Conservation (phyloP, 2,329 filamentous ascomycete species). For the Ploettnerulaceae sp. region DNA sequence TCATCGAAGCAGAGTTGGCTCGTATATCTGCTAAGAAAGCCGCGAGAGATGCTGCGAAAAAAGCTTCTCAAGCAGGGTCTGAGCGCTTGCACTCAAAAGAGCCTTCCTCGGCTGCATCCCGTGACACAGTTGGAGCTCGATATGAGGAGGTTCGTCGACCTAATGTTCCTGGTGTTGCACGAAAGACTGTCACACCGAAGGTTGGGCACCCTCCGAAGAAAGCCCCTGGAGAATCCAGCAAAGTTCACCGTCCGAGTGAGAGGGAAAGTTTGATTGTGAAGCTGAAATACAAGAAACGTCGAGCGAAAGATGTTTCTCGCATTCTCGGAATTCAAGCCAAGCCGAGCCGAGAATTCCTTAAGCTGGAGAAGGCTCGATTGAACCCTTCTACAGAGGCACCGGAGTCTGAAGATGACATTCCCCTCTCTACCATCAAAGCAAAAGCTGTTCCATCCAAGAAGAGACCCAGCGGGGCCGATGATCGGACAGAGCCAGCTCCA, state of each 20-base stretch:
- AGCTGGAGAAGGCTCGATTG: slow-evolving; percentile 16
- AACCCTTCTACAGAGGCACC: slow-evolving; percentile 20
- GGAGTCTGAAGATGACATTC: slow-evolving; percentile 38
- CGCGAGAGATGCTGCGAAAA: slow-evolving; percentile 10
- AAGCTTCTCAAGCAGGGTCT: slow-evolving; percentile 6
- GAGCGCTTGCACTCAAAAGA: not conserved
- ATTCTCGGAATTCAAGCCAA: slow-evolving; percentile 27
- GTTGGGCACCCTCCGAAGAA: slow-evolving; percentile 32
- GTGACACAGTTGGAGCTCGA: slow-evolving; percentile 31
- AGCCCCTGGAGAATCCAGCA: slow-evolving; percentile 22
- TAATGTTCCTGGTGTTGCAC: slow-evolving; percentile 33
- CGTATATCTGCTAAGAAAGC: slow-evolving; percentile 22
- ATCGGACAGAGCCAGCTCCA: slow-evolving; percentile 25
- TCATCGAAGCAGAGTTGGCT: slow-evolving; percentile 31
- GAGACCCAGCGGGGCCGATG: slow-evolving; percentile 21
- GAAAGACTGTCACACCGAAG: slow-evolving; percentile 29
- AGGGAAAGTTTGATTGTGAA: slow-evolving; percentile 26
- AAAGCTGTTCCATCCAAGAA: slow-evolving; percentile 21
- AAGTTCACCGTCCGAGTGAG: slow-evolving; percentile 11
- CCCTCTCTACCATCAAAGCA: not conserved
- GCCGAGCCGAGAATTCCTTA: slow-evolving; percentile 17
- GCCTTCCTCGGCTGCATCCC: slow-evolving; percentile 1
- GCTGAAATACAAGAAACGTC: slow-evolving; percentile 31
- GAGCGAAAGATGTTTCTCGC: slow-evolving; percentile 26
- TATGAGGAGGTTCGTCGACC: slow-evolving; percentile 32